phyloP scores from a whole-genome alignment of 345 rosid species.

The Pistacia integerrima region DNA sequence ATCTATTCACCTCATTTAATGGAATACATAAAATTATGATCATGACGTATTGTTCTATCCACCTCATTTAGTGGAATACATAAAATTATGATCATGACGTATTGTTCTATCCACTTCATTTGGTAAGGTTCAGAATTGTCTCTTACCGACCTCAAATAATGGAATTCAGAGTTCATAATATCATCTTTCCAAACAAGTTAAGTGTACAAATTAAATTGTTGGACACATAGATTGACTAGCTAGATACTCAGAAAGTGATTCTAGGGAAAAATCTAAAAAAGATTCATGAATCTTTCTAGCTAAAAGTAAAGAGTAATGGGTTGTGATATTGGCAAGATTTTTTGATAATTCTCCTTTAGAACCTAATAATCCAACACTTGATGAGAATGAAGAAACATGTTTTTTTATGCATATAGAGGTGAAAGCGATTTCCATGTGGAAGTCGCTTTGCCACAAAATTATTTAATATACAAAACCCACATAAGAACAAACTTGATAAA shows the following conservation, averaged over 20 bases:
- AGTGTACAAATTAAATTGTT: too few species aligned
- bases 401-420: neutral
- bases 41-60: too few species aligned
- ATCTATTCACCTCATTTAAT: too few species aligned
- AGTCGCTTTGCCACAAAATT: neutral
- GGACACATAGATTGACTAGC: neutral
- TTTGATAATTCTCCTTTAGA: neutral
- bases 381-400: neutral
- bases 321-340: slow-evolving; percentile 1
- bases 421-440: neutral
- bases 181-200: too few species aligned
- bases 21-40: too few species aligned
- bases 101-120: too few species aligned
- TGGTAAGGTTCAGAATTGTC: too few species aligned
- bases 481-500: neutral
- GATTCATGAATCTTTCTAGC: neutral
- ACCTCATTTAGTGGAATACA: too few species aligned
- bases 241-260: neutral
- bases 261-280: neutral
- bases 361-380: neutral
- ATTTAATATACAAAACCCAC: neutral
- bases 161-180: too few species aligned
- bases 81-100: too few species aligned
- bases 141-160: too few species aligned
- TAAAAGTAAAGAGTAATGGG: neutral